Base-by-base conservation (phyloP, 345 rosid genomes). In the Citrus reticulata region DNA sequence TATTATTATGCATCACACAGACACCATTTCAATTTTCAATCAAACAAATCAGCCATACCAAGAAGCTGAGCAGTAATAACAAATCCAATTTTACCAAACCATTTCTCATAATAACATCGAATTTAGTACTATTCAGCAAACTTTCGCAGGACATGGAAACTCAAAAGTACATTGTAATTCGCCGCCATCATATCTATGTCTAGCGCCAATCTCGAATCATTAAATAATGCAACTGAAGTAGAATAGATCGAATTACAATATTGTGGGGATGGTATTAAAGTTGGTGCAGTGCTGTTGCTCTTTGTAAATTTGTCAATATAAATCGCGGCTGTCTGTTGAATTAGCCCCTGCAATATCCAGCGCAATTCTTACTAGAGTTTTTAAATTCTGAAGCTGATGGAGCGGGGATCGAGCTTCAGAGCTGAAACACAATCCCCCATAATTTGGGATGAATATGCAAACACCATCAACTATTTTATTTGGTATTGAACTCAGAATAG, bases 141-240 rank as follows among this genome's bases (percentile, higher is more conserved):
- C 29, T n/a, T 2, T 30, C 46, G 20, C 84, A 81, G 0, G 1
- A 3, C 5, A 7, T 7, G 9, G 49, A 42, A 42, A 42, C 49
- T 80, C 83, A 17, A 64, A 76, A 30, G 66, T 79, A 10, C 37
- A 40, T 25, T 24, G 20, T 75, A 75, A 16, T 63, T 80, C 10
- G 83, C 83, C 27, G 72, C 11, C 8, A 13, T 1, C 6, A 32
- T 8, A 76, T 80, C 77, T 17, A 46, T 79, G 4, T 80, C 79
- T 6, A 80, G 2, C 59, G 70, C 79, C 2, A 0, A 0, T 20
- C 24, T 22, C 8, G 72, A 79, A 68, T 75, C 32, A 11, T 25
- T 49, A 49, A 49, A 49, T 4, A 16, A 49, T 4, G 75, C n/a
- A 9, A 14, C 9, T 1, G 5, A 24, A 27, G 9, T 27, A 10